These are phyloP conservation scores for Exophiala oligosperma DNA, from an alignment of 2,329 filamentous ascomycete species.

Conservation along the genomic window DNA sequence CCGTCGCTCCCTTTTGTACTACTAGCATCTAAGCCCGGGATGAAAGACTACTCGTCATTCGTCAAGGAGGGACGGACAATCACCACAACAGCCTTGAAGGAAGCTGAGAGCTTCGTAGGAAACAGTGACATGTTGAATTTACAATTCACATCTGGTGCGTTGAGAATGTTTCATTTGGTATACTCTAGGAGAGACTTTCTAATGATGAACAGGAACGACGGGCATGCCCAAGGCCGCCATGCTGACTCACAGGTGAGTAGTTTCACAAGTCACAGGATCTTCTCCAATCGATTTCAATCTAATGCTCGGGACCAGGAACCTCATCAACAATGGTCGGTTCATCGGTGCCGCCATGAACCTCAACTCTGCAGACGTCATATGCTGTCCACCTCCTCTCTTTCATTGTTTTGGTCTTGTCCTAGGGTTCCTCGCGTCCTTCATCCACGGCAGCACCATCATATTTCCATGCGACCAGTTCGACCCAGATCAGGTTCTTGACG, in stretches of 20 bases:
- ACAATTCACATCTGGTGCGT: constrained; percentile 73
- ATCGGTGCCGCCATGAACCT: constrained; percentile 84
- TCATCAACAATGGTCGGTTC: constrained; percentile 74
- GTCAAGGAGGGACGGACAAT: constrained; percentile 30
- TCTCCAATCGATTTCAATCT: not conserved
- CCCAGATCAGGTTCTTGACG: constrained; percentile 65
- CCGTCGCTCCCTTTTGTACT: constrained; percentile 69
- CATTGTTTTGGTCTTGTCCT: constrained; percentile 85
- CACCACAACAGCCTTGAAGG: constrained; percentile 4
- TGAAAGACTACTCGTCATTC: constrained; percentile 47
- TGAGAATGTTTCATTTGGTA: no score
- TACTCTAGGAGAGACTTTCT: no score
- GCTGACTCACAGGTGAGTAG: constrained; percentile 78
- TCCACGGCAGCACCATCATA: constrained; percentile 75
- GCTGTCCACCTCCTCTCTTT: constrained; percentile 59
- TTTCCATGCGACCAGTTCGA: constrained; percentile 88
- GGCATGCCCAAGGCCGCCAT: constrained; percentile 87
- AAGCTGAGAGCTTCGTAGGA: constrained; percentile 10
- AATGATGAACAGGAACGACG: constrained; percentile 65
- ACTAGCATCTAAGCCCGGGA: constrained; percentile 43
- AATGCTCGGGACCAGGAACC: constrained; percentile 13
- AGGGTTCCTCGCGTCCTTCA: constrained; percentile 92
- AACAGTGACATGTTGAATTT: constrained; percentile 78
- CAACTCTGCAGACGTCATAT: constrained; percentile 66
- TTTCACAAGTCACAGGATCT: no score